Percentiles rank a stretch among this genome's conserved stretches.
These are phyloP conservation scores for Kluyveromyces sp. DNA, from an alignment of 1,139 yeast genomes.

Conservation along the genomic window DNA sequence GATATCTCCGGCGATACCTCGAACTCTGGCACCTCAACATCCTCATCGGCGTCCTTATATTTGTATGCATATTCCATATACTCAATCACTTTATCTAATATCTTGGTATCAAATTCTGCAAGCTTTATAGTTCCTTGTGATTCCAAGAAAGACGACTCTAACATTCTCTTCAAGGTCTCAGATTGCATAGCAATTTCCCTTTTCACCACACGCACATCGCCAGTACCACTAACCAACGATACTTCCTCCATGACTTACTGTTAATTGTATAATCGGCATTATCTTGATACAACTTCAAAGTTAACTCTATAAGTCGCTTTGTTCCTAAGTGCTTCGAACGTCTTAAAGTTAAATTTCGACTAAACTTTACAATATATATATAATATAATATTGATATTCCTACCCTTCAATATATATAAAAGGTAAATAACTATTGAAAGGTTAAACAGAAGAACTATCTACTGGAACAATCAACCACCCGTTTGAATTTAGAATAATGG, in stretches of 20 bases:
- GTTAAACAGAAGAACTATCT: too few species aligned
- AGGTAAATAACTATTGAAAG: too few species aligned
- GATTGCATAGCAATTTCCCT: constrained; percentile 80
- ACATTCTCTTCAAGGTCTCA: constrained; percentile 61
- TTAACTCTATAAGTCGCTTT: too few species aligned
- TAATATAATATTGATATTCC: background rate
- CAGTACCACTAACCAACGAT: constrained; percentile 70
- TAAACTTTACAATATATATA: background rate
- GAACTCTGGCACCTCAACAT: constrained; percentile 68
- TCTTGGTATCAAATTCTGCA: constrained; percentile 56
- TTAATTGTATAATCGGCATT: too few species aligned
- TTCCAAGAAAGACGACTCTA: constrained; percentile 35
- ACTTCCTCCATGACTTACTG: constrained; percentile 36
- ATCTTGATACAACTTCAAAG: too few species aligned
- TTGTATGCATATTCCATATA: constrained; percentile 72
- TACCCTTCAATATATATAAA: background rate
- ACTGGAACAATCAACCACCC: background rate
- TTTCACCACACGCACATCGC: constrained; percentile 53
- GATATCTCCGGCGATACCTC: constrained; percentile 93
- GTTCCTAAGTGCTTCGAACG: background rate
- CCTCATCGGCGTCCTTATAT: constrained; percentile 51
- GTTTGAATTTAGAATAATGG: constrained; percentile 1
- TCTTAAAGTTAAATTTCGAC: background rate
- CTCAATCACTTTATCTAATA: constrained; percentile 77
- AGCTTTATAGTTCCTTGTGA: constrained; percentile 32